Evolutionary conservation across 148 eudicot species (phyloP).

Genomic region (Beta vulgaris): DNA sequence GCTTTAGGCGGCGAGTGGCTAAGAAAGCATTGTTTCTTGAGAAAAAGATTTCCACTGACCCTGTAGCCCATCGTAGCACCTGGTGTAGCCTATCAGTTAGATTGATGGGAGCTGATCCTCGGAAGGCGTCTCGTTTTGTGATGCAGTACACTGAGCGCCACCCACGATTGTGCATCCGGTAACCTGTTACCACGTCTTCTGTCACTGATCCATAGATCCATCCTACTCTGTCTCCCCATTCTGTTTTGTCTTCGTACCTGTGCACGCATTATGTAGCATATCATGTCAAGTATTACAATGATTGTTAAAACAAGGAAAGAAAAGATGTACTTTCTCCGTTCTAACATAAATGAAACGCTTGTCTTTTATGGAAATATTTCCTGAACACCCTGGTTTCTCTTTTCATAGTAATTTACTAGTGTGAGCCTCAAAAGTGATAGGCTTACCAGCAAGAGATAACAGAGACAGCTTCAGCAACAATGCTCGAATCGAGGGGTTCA

Average conservation of each 20-base stretch:
- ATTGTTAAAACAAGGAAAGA: too few species aligned
- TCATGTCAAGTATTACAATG: not conserved
- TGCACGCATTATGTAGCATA: too few species aligned
- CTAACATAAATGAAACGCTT: too few species aligned
- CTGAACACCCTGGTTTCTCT: too few species aligned
- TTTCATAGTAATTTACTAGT: too few species aligned
- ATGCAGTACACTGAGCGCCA: constrained; percentile 95
- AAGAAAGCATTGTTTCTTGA: constrained; percentile 77
- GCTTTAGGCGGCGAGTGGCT: constrained; percentile 41
- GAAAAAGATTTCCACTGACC: constrained; percentile 90
- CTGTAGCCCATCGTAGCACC: constrained; percentile 95
- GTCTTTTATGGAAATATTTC: too few species aligned
- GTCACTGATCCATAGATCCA: constrained; percentile 98
- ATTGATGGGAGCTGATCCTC: constrained; percentile 89
- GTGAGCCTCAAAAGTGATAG: too few species aligned
- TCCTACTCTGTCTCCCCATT: constrained; percentile 94
- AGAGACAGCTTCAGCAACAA: constrained; percentile 87
- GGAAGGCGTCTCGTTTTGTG: constrained; percentile 84
- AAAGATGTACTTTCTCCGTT: too few species aligned
- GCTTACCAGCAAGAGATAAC: constrained; percentile 91
- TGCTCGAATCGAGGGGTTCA: constrained; percentile 77
- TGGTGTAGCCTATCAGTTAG: constrained; percentile 91
- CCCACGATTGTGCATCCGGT: constrained; percentile 93
- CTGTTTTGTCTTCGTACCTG: constrained; percentile 95
- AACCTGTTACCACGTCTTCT: constrained; percentile 92